Evolutionary conservation across 495 filamentous ascomycete species (phyloP).

Genomic region (Physcia stellaris): DNA sequence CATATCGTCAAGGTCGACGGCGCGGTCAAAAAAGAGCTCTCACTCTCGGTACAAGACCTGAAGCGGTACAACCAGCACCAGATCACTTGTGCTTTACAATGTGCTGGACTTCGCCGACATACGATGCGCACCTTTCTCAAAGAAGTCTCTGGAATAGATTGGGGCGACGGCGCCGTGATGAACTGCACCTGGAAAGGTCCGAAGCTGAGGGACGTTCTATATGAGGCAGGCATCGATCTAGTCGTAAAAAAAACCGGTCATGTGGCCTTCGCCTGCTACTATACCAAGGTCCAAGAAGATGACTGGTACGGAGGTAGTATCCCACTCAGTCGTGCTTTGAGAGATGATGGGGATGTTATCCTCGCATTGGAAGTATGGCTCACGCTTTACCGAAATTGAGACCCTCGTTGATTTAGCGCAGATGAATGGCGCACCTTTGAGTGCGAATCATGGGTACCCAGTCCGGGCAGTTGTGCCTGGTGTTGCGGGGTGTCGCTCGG

Average conservation of each 20-base stretch:
- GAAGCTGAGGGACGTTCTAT: constrained; percentile 41
- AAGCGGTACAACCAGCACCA: constrained; percentile 35
- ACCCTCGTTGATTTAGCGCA: too few species aligned
- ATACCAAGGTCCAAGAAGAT: too few species aligned
- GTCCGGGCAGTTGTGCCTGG: constrained; percentile 49
- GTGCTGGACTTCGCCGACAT: constrained; percentile 46
- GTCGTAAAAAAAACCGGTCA: constrained; percentile 25
- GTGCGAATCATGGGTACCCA: constrained; percentile 46
- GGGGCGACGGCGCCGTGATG: constrained; percentile 43
- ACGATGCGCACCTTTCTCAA: constrained; percentile 43
- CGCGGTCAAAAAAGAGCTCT: constrained; percentile 18
- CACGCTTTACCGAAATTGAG: too few species aligned
- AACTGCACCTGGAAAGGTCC: constrained; percentile 51
- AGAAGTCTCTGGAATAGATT: constrained; percentile 44
- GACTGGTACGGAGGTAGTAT: constrained; percentile 50
- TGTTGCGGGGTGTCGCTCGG: constrained; percentile 42
- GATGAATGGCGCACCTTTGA: constrained; percentile 44
- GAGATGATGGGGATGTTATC: constrained; percentile 42
- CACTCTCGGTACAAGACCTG: constrained; percentile 26
- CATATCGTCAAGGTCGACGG: constrained; percentile 34
- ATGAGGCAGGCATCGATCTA: constrained; percentile 31
- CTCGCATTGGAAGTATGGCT: constrained; percentile 43
- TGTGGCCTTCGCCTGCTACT: constrained; percentile 42
- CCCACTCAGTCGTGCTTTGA: constrained; percentile 39
- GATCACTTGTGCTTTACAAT: constrained; percentile 47